Base-by-base conservation (phyloP, 176 grass and related monocot genomes). In the Bromus sterilis region DNA sequence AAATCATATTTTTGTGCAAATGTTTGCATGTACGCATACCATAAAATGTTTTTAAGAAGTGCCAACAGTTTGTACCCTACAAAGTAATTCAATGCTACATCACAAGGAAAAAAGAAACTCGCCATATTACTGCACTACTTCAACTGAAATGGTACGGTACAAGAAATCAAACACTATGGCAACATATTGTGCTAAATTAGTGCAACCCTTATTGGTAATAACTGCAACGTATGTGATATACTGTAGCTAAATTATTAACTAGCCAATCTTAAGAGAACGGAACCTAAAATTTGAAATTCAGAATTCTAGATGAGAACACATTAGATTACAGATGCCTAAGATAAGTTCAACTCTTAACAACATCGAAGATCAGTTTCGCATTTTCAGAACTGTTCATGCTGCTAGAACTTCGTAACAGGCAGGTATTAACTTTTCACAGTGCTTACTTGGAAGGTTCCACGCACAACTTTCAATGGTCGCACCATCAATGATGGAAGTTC, bases 401-500 rank as follows among this genome's bases (percentile, higher is more conserved):
- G 51, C 24, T 62, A 56, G 41, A 78, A 78, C 42, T 78, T 82
- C 34, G 36, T 70, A 44, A 71, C 68, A 29, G 69, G 69, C 18
- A 48, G 68, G 14, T 42, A 58, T 25, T 29, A 40, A 83, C 55
- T 71, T 80, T 49, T 72, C 4, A 32, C 65, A 40, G 56, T 44
- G 80, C 94, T 89, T 86, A 95, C 96, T 91, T 98, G 96, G 82
- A 98, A 98, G 40, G 80, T 95, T 86, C 96, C 96, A 59, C 28
- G 76, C 20, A 95, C 90, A 91, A 98, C 96, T 82, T 98, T 95
- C 89, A 98, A 81, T 43, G 93, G 96, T 5, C 96, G 84, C 71
- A 98, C 93, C 88, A 98, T 98, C 72, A 95, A 84, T 4, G 96
- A 92, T 81, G 96, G 79, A 80, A 98, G 89, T 84, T 98, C 96